A percentile compares a stretch with the other conserved stretches of the same genome.
Evolutionary conservation across 441 rosid genomes (phyloP).

Genomic region (Eruca vesicaria): DNA sequence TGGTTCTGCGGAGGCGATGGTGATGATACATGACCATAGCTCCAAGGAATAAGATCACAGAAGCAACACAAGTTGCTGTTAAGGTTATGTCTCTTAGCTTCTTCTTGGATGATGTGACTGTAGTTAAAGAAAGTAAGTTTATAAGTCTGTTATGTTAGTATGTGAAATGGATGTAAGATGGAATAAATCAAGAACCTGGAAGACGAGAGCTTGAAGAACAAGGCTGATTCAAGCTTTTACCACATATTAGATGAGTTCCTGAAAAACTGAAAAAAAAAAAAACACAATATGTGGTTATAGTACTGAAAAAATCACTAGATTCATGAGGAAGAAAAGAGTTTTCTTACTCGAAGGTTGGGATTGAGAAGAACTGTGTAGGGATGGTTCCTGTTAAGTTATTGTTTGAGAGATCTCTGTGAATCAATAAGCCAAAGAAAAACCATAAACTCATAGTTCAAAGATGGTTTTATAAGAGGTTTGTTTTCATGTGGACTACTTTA

Average conservation of each 20-base stretch:
- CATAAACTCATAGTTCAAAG: slow-evolving; percentile 1
- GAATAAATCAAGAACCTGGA: slow-evolving; percentile 47
- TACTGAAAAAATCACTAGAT: not conserved
- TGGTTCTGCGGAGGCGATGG: slow-evolving; percentile 42
- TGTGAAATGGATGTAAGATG: not conserved
- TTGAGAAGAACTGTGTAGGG: slow-evolving; percentile 60
- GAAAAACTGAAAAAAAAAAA: slow-evolving; percentile 58
- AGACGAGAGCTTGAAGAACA: slow-evolving; percentile 61
- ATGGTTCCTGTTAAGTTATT: slow-evolving; percentile 67
- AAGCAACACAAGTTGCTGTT: slow-evolving; percentile 57
- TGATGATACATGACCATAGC: slow-evolving; percentile 53
- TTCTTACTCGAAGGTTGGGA: slow-evolving; percentile 70
- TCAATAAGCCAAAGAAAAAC: slow-evolving; percentile 8
- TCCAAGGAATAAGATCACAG: slow-evolving; percentile 48
- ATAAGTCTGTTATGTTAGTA: not conserved
- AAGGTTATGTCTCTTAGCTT: slow-evolving; percentile 54
- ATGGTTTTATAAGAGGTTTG: slow-evolving; percentile 5
- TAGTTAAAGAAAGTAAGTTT: slow-evolving; percentile 17
- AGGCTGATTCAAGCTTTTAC: slow-evolving; percentile 62
- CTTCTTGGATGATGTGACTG: slow-evolving; percentile 62
- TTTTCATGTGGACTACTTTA: slow-evolving; percentile 34
- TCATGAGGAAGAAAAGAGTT: not conserved
- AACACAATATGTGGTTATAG: slow-evolving; percentile 17
- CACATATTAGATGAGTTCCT: slow-evolving; percentile 69
- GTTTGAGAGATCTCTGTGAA: slow-evolving; percentile 77